Evolutionary conservation across 208 protist species (phyloP).

Genomic region (Leishmania braziliensis): DNA sequence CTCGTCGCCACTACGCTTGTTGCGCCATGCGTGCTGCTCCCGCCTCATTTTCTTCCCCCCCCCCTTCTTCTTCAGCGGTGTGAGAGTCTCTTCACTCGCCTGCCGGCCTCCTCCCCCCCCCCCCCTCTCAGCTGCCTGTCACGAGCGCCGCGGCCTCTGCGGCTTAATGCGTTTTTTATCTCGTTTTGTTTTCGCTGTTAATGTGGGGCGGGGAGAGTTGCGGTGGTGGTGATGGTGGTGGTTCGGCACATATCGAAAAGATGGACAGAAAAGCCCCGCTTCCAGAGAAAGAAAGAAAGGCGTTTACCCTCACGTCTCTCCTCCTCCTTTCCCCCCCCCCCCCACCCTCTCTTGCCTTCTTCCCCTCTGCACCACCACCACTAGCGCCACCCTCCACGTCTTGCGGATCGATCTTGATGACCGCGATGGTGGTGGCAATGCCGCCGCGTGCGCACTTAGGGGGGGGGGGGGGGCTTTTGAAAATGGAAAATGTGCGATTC

Average conservation of each 20-base stretch:
- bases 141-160: no score
- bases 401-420: background rate
- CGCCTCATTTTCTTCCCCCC: background rate
- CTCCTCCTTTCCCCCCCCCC: background rate
- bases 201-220: no score
- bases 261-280: no score
- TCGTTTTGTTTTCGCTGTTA: no score
- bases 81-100: background rate
- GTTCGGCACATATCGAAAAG: no score
- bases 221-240: no score
- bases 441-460: background rate
- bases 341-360: background rate
- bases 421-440: background rate
- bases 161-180: no score
- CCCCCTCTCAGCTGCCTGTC: no score
- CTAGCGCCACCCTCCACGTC: background rate
- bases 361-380: background rate
- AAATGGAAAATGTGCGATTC: background rate
- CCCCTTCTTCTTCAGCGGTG: background rate
- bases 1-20: background rate
- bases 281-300: no score
- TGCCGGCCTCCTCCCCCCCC: no score
- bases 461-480: background rate
- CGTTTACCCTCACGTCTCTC: background rate
- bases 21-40: background rate